phyloP scores from a whole-genome alignment of 129 eudicot genomes.

The Kitagawia praeruptora region DNA sequence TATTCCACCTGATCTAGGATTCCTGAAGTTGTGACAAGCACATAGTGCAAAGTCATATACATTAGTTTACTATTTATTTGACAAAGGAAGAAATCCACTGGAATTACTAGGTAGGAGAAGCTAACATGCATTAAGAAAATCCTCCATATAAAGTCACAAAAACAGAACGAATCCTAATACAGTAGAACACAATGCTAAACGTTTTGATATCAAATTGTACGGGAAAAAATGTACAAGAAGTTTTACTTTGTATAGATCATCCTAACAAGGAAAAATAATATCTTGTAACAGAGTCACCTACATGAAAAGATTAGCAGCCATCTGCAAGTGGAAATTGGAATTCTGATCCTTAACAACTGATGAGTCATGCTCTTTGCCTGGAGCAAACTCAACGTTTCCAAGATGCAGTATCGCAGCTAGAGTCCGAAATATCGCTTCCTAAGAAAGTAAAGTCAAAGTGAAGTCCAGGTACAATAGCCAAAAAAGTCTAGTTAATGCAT shows the following conservation, averaged over 20 bases:
- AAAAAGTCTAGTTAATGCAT: neutral
- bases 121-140: neutral
- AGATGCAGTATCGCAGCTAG: slow-evolving; percentile 90
- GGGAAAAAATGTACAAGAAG: neutral
- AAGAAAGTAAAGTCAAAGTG: slow-evolving; percentile 11
- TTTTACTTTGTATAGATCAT: neutral
- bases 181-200: neutral
- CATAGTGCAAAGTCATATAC: neutral
- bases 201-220: neutral
- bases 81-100: neutral
- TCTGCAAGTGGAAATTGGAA: slow-evolving; percentile 70
- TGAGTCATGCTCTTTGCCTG: slow-evolving; percentile 95
- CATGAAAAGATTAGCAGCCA: slow-evolving; percentile 77
- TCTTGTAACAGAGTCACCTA: slow-evolving; percentile 26
- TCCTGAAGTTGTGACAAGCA: neutral
- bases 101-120: neutral
- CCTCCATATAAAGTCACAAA: neutral
- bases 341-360: slow-evolving; percentile 69
- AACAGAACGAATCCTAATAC: neutral
- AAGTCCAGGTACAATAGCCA: slow-evolving; percentile 4
- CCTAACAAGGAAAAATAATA: neutral
- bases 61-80: neutral
- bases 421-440: slow-evolving; percentile 94
- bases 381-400: slow-evolving; percentile 86
- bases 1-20: neutral